A percentile compares a stretch with the other conserved stretches of the same genome.
These are phyloP conservation scores for Drechslerella dactyloides DNA, from an alignment of 2,329 filamentous ascomycete genomes.

Conservation along the genomic window DNA sequence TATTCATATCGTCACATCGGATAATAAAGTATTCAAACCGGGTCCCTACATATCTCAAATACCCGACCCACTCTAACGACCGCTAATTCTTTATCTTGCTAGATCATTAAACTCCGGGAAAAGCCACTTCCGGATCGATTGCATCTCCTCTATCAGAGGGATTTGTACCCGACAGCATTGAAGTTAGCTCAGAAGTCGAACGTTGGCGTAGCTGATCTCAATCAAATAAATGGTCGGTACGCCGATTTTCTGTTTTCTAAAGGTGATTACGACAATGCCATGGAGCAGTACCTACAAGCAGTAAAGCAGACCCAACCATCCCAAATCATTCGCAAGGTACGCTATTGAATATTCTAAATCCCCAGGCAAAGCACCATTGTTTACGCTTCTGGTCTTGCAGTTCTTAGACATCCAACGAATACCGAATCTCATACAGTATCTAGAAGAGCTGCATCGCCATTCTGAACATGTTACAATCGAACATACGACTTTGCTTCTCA, in stretches of 20 bases:
- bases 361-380: conserved; percentile 37
- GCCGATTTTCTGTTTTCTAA: conserved; percentile 95
- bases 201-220: conserved; percentile 77
- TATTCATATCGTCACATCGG: conserved; percentile 84
- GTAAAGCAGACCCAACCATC: conserved; percentile 57
- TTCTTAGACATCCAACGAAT: conserved; percentile 97
- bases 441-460: conserved; percentile 94
- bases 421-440: conserved; percentile 94
- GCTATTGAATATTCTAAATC: not conserved
- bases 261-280: conserved; percentile 95
- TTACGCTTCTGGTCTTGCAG: conserved; percentile 58
- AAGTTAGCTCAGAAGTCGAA: conserved; percentile 89
- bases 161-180: conserved; percentile 88
- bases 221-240: conserved; percentile 89
- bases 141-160: conserved; percentile 90
- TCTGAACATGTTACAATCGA: conserved; percentile 86
- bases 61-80: not conserved
- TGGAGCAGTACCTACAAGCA: conserved; percentile 98
- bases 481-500: conserved; percentile 90
- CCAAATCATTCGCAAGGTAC: conserved; percentile 51
- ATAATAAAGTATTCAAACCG: conserved; percentile 75
- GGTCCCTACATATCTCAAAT: not conserved
- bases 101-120: conserved; percentile 74
- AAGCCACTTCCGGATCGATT: conserved; percentile 88
- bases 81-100: not conserved